A percentile compares a stretch with the other conserved stretches of the same genome.
These are phyloP conservation scores for Geotrichum macrosporum DNA, from an alignment of 1,139 yeast species.

Conservation along the genomic window DNA sequence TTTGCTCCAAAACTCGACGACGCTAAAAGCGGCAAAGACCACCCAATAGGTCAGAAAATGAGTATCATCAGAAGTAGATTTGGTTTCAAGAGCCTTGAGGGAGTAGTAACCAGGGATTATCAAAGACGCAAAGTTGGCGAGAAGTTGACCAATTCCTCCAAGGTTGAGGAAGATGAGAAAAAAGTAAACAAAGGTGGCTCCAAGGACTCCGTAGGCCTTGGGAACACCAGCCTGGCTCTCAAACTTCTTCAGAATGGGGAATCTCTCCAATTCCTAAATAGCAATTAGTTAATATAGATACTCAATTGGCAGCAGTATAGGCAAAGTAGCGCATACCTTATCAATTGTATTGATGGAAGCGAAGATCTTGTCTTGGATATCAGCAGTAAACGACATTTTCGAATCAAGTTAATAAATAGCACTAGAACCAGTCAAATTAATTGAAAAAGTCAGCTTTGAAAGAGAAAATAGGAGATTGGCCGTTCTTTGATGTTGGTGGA, in stretches of 20 bases:
- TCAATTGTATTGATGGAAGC: constrained; percentile 32
- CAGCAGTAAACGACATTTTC: constrained; percentile 21
- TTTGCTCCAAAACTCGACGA: constrained; percentile 92
- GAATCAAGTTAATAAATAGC: background rate
- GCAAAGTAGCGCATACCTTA: constrained; percentile 27
- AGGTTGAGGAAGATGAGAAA: constrained; percentile 77
- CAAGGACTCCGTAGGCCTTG: constrained; percentile 79
- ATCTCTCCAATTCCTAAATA: constrained; percentile 36
- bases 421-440: background rate
- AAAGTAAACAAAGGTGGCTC: constrained; percentile 60
- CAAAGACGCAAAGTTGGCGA: constrained; percentile 89
- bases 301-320: background rate
- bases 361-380: constrained; percentile 32
- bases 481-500: constrained; percentile 85
- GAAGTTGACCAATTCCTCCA: constrained; percentile 86
- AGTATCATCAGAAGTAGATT: constrained; percentile 67
- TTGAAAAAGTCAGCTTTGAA: background rate
- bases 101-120: constrained; percentile 89
- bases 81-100: constrained; percentile 73
- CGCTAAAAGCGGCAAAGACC: constrained; percentile 85
- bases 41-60: constrained; percentile 94
- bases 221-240: constrained; percentile 52
- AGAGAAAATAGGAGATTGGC: too few relatives aligned
- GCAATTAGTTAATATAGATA: background rate
- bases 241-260: constrained; percentile 35